These are phyloP conservation scores for Hibiscus syriacus DNA, from an alignment of 345 rosid species.

Conservation along the genomic window DNA sequence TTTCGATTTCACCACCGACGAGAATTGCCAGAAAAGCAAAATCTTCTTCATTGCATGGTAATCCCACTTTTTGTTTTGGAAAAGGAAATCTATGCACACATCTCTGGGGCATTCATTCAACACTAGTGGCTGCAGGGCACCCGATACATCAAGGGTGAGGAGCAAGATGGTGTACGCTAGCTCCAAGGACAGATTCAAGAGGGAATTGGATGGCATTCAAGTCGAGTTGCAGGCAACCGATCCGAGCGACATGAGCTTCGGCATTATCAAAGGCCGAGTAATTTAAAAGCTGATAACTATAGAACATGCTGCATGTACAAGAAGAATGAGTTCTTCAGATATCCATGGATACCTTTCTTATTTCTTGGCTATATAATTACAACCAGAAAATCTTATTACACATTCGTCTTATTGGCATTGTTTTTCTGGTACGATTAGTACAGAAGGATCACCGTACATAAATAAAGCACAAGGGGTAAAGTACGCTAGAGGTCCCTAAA, in stretches of 20 bases:
- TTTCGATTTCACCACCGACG: constrained; percentile 71
- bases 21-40: constrained; percentile 97
- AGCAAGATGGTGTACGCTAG: constrained; percentile 94
- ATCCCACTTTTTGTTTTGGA: not conserved
- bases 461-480: too few relatives aligned
- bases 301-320: too few relatives aligned
- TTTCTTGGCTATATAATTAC: too few relatives aligned
- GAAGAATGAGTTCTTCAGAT: too few relatives aligned
- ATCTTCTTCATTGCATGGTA: constrained; percentile 98
- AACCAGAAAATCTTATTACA: too few relatives aligned
- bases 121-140: constrained; percentile 60
- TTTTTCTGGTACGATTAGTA: too few relatives aligned
- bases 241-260: constrained; percentile 95
- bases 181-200: constrained; percentile 93
- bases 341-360: too few relatives aligned
- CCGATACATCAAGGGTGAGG: constrained; percentile 76
- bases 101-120: too few relatives aligned
- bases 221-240: constrained; percentile 97
- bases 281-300: constrained; percentile 40
- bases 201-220: constrained; percentile 88
- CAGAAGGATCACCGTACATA: too few relatives aligned
- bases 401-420: too few relatives aligned
- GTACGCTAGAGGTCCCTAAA: too few relatives aligned
- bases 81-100: too few relatives aligned
- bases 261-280: constrained; percentile 74